These are phyloP conservation scores for Aspergillus steynii DNA, from an alignment of 495 filamentous ascomycete genomes.

Conservation along the genomic window DNA sequence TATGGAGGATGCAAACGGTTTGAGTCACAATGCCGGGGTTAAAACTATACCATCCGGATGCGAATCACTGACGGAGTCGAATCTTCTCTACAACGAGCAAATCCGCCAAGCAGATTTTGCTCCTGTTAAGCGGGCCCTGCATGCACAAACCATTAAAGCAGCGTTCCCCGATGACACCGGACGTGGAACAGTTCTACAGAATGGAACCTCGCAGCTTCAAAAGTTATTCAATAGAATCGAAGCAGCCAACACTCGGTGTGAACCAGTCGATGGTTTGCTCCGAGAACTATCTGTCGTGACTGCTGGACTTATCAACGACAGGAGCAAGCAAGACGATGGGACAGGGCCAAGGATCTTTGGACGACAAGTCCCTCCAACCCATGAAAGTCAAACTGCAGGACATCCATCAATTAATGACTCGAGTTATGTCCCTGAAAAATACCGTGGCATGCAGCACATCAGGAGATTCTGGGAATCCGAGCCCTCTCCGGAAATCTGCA, in stretches of 20 bases:
- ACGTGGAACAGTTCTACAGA: background rate
- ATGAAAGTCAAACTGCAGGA: background rate
- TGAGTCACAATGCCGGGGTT: background rate
- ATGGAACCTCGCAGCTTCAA: constrained; percentile 8
- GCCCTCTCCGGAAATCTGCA: background rate
- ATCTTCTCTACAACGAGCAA: background rate
- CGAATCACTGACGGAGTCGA: background rate
- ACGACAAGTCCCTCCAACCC: background rate
- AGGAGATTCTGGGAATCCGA: constrained; percentile 21
- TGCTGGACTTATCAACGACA: constrained; percentile 13
- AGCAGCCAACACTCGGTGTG: constrained; percentile 21
- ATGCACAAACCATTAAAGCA: background rate
- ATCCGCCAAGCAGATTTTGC: background rate
- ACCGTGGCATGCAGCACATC: constrained; percentile 9
- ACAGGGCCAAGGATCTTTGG: background rate
- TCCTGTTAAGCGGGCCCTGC: background rate
- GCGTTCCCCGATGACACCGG: background rate
- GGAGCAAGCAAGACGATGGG: constrained; percentile 4
- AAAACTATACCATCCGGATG: background rate
- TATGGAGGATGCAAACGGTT: background rate
- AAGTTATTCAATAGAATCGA: constrained; percentile 28
- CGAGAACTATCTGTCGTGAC: constrained; percentile 25
- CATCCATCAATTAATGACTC: background rate
- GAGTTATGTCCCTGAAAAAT: background rate
- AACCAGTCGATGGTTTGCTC: constrained; percentile 25